Evolutionary conservation across 495 filamentous ascomycete genomes (phyloP).

Genomic region (Cairneyella variabilis): DNA sequence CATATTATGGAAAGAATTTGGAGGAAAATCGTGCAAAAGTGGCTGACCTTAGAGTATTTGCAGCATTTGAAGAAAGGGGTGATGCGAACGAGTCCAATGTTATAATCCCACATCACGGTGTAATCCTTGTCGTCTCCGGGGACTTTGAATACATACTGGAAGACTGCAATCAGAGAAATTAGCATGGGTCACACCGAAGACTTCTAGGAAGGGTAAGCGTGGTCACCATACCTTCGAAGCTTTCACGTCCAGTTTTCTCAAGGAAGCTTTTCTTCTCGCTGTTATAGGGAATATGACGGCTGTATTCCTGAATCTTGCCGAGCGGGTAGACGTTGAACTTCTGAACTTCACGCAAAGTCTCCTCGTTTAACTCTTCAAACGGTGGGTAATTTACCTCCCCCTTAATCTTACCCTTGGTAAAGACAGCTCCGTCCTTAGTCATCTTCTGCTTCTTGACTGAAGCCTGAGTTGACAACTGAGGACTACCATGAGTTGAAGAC

Average conservation of each 20-base stretch:
- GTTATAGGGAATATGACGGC: slow-evolving; percentile 83
- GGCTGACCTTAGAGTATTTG: slow-evolving; percentile 86
- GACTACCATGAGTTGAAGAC: slow-evolving; percentile 22
- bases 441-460: slow-evolving; percentile 39
- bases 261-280: slow-evolving; percentile 88
- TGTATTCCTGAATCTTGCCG: slow-evolving; percentile 63
- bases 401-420: slow-evolving; percentile 52
- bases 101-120: slow-evolving; percentile 94
- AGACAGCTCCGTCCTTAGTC: slow-evolving; percentile 57
- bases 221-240: slow-evolving; percentile 70
- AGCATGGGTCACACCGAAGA: slow-evolving; percentile 15
- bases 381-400: slow-evolving; percentile 66
- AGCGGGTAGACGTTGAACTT: slow-evolving; percentile 63
- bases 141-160: slow-evolving; percentile 82
- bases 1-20: neutral
- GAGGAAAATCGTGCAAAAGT: slow-evolving; percentile 1
- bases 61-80: slow-evolving; percentile 93
- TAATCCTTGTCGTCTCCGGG: slow-evolving; percentile 64
- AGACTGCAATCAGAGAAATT: slow-evolving; percentile 58
- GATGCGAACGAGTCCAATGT: slow-evolving; percentile 89
- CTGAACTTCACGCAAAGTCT: slow-evolving; percentile 49
- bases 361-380: slow-evolving; percentile 56
- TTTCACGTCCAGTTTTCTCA: slow-evolving; percentile 78
- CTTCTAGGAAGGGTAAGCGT: neutral
- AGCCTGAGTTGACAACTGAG: slow-evolving; percentile 26